These are phyloP conservation scores for Starmerella apicola DNA, from an alignment of 805 yeast species.

Conservation along the genomic window DNA sequence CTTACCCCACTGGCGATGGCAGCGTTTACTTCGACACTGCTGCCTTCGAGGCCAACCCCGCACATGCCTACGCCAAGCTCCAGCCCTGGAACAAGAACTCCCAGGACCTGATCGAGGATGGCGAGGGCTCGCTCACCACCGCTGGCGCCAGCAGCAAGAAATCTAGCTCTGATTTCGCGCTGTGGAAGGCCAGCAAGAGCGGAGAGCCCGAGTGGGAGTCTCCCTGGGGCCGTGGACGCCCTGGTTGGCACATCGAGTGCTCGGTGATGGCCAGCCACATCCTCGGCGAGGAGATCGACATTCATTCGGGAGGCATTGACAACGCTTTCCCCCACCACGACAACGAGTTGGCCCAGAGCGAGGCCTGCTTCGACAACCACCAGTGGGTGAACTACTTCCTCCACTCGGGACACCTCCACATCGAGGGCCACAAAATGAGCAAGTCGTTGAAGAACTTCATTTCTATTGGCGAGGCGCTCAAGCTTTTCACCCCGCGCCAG, in stretches of 20 bases:
- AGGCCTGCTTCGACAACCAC: conserved; percentile 73
- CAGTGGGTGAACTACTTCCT: conserved; percentile 97
- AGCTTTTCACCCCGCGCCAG: conserved; percentile 61
- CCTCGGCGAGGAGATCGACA: conserved; percentile 73
- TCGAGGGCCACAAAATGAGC: conserved; percentile 97
- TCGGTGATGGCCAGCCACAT: conserved; percentile 95
- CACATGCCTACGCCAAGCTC: conserved; percentile 83
- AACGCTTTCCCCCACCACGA: conserved; percentile 98
- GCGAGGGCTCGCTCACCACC: conserved; percentile 73
- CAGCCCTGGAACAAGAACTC: conserved; percentile 98
- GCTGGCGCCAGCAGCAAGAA: conserved; percentile 39
- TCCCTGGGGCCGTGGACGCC: conserved; percentile 95
- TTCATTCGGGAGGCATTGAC: conserved; percentile 95
- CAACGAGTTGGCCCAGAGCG: conserved; percentile 93
- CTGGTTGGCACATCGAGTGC: conserved; percentile 99
- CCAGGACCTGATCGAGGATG: conserved; percentile 73
- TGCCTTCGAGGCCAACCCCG: conserved; percentile 55
- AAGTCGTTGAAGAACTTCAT: conserved; percentile 90
- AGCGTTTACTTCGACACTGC: conserved; percentile 92
- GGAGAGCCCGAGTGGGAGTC: conserved; percentile 96
- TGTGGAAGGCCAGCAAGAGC: conserved; percentile 92
- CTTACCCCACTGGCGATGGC: conserved; percentile 72
- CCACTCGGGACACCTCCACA: conserved; percentile 95
- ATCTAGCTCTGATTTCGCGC: conserved; percentile 77
- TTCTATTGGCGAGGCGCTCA: conserved; percentile 81